Evolutionary conservation across 352 stramenopile species (phyloP), one percentile per base, ranked within the genome.

Genomic region (Phytophthora brassicae): DNA sequence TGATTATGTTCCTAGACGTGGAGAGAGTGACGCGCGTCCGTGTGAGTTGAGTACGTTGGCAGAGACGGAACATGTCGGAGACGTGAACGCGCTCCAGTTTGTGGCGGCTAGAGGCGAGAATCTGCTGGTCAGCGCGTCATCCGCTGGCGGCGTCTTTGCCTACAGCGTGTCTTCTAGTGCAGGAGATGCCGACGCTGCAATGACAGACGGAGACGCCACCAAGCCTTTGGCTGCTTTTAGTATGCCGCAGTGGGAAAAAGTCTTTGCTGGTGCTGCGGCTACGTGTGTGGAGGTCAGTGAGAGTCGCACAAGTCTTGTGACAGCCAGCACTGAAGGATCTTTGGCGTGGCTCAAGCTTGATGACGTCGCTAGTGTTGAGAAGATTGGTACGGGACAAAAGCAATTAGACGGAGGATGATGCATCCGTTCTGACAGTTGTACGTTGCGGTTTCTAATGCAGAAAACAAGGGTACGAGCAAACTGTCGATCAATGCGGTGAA

Each of bases 261-360:
- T 92, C 3, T 88, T 89, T 56, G 42, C 50, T 1, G 55, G 52
- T 6, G 55, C 52, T 39, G 61, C 74, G 12, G 72, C 77, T 8
- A 90, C 83, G 35, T 78, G 79, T 38, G 44, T 94, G 41, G 83
- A 92, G 50, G 75, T 76, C 9, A 83, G 75, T 46, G 72, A 75
- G 35, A 68, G 52, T 29, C 57, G 69, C n/a, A 58, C 74, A 4
- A 84, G 64, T 48, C 66, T 89, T 23, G 81, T 90, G 16, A 73
- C 72, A 36, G 81, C 71, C 17, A 88, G 76, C 20, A 72, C 79
- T 22, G 52, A 61, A 39, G 85, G 85, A 49, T 60, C 79, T 26
- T 47, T 91, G 26, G 83, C 76, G 53, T 94, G 85, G 85, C 62
- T 91, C 22, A 74, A 79, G 28, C 74, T 94, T 11, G 79, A 89